These are phyloP conservation scores for Pichia sp. DNA, from an alignment of 1,139 yeast genomes.

Conservation along the genomic window DNA sequence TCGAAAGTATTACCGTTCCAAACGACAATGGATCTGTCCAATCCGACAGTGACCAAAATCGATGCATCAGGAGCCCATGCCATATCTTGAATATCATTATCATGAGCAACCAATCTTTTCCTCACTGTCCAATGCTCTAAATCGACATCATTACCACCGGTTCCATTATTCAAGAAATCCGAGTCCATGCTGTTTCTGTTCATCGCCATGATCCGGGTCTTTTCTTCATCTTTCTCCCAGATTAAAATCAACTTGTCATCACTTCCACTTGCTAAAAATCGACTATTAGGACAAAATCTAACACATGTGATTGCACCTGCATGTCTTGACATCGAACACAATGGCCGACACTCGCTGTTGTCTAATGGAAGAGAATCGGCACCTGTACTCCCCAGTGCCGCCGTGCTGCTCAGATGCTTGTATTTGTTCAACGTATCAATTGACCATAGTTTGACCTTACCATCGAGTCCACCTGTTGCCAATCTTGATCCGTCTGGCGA, in stretches of 20 bases:
- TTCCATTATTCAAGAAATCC: conserved; percentile 51
- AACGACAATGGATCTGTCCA: conserved; percentile 86
- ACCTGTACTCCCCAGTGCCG: too few relatives aligned
- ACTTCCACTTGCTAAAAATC: conserved; percentile 90
- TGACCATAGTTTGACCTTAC: conserved; percentile 91
- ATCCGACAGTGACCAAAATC: conserved; percentile 86
- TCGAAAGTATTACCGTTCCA: conserved; percentile 97
- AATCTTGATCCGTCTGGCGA: conserved; percentile 79
- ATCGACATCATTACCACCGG: conserved; percentile 51
- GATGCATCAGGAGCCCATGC: conserved; percentile 98
- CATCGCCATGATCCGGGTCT: conserved; percentile 32
- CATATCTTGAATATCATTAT: conserved; percentile 94
- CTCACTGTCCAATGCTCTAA: conserved; percentile 93
- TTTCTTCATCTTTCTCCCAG: conserved; percentile 86
- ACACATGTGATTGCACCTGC: conserved; percentile 92
- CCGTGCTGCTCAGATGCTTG: conserved; percentile 21
- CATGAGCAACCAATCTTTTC: conserved; percentile 91
- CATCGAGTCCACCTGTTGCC: conserved; percentile 96
- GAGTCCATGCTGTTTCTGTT: conserved; percentile 58
- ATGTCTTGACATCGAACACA: conserved; percentile 81
- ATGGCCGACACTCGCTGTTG: conserved; percentile 48
- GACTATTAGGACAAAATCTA: conserved; percentile 87
- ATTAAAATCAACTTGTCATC: conserved; percentile 90
- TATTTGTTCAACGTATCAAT: conserved; percentile 52
- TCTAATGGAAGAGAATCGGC: too few relatives aligned